Evolutionary conservation across 1,284 basidiomycete species (phyloP).

Genomic region (Mycosarcoma maydis): DNA sequence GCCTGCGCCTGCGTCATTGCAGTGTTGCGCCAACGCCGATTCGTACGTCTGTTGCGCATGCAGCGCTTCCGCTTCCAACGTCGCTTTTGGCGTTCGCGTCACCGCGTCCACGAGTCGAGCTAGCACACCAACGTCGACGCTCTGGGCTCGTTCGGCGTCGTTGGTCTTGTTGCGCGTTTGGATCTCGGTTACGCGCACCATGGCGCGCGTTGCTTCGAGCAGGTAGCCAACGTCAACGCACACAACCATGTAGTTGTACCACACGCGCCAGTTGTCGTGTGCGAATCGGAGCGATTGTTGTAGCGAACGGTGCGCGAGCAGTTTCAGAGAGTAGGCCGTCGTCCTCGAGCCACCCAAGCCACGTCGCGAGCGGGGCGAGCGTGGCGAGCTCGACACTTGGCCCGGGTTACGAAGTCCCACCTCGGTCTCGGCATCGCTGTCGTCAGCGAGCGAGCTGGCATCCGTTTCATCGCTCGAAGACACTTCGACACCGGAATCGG

Average conservation of each 20-base stretch:
- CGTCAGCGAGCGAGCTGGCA: constrained; percentile 5
- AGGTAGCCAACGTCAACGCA: constrained; percentile 92
- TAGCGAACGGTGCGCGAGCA: constrained; percentile 92
- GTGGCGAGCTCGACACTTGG: neutral
- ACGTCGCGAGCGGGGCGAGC: neutral
- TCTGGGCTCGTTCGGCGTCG: constrained; percentile 70
- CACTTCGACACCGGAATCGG: constrained; percentile 47
- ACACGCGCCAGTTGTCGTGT: constrained; percentile 96
- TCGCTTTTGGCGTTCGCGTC: constrained; percentile 69
- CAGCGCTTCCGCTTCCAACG: constrained; percentile 19
- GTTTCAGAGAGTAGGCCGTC: constrained; percentile 73
- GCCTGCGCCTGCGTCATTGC: neutral
- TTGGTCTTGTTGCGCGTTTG: constrained; percentile 67
- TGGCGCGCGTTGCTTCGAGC: constrained; percentile 83
- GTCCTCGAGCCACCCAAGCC: constrained; percentile 14
- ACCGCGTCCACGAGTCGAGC: constrained; percentile 87
- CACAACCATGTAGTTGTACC: constrained; percentile 97
- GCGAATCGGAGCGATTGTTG: constrained; percentile 84
- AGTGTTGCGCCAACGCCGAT: neutral
- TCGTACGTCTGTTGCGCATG: constrained; percentile 43
- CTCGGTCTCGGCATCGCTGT: constrained; percentile 39
- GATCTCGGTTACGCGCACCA: constrained; percentile 83
- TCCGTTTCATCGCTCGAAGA: constrained; percentile 38
- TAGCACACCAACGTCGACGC: constrained; percentile 85
- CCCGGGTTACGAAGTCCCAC: constrained; percentile 28